Base-by-base conservation (phyloP, 2,329 filamentous ascomycete genomes). In the Alternaria gansuensis region DNA sequence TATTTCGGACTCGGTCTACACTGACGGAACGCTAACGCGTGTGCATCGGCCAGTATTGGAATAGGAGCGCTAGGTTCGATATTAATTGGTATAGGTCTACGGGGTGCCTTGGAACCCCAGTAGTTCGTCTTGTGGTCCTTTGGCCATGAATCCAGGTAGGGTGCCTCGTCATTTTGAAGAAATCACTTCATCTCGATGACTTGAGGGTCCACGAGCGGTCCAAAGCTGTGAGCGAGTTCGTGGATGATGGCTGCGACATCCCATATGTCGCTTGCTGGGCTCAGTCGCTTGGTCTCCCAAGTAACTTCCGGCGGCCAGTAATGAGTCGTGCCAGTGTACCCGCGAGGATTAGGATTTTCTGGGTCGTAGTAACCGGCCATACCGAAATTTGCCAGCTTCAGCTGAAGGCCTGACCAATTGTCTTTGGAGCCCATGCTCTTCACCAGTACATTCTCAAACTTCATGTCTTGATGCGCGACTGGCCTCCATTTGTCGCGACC, bases 391-490 rank as follows among this genome's bases (percentile, higher is more conserved):
- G 86, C 87, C 62, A 91, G 88, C 68, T 90, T 85, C 54, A 88
- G 84, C 69, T 89, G 29, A 17, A 72, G 45, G 2, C 29, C 31
- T 0, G 64, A 62, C 29, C 33, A 59, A 41, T 68, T 58, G 4
- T 44, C 33, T 24, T 58, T 64, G 11, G 11, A 6, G 5, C 62
- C 65, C 6, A 68, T 14, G 14, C 21, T 51, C 29, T 56, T 48
- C 24, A 97, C 80, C 6, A 98, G 80, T 28, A 98, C 96, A 69
- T 97, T 97, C 74, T 97, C 93, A 0, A 92, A 91, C 77, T 97
- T 97, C 78, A 98, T 96, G 70, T 98, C 94, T 56, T 94, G 89
- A 76, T 98, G 95, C 9, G 97, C 92, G 74, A 98, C 94, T 75
- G 96, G 93, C 73, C 91, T 89, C 73, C 90, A 89, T 80, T 96